Evolutionary conservation across 1,139 yeast species (phyloP).

Genomic region (Candida sp.): DNA sequence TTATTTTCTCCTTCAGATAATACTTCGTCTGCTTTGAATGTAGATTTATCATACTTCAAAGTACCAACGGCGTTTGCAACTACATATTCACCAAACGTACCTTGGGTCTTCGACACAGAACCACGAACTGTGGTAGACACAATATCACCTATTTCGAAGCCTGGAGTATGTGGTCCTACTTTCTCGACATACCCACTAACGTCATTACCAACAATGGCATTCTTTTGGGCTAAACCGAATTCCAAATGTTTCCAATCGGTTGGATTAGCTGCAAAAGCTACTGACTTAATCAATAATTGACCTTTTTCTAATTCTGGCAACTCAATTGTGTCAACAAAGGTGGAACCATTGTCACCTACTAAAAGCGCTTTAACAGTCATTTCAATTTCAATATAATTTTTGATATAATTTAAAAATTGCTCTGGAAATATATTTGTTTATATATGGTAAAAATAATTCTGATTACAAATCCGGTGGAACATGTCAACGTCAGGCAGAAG

Average conservation of each 20-base stretch:
- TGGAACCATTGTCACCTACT: not conserved
- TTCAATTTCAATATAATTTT: no score
- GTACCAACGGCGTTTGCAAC: constrained; percentile 11
- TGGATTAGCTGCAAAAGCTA: constrained; percentile 67
- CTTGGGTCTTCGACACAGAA: constrained; percentile 10
- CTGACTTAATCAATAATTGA: constrained; percentile 50
- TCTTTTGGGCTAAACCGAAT: constrained; percentile 9
- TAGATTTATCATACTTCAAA: constrained; percentile 13
- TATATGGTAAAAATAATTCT: no score
- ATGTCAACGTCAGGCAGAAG: no score
- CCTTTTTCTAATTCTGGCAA: constrained; percentile 33
- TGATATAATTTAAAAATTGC: no score
- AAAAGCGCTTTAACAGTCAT: not conserved
- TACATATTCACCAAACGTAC: constrained; percentile 21
- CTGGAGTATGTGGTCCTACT: constrained; percentile 21
- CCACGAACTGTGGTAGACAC: constrained; percentile 22
- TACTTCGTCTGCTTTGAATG: constrained; percentile 7
- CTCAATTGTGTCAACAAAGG: not conserved
- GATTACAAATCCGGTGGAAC: no score
- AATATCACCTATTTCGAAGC: constrained; percentile 20
- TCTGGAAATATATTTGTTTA: no score
- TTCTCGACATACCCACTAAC: constrained; percentile 25
- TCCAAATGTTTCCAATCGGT: constrained; percentile 71
- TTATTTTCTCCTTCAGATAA: constrained; percentile 17
- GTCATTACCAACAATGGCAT: constrained; percentile 23